Conservation (phyloP, 2,329 filamentous ascomycete species). For the Erysiphe neolycopersici region DNA sequence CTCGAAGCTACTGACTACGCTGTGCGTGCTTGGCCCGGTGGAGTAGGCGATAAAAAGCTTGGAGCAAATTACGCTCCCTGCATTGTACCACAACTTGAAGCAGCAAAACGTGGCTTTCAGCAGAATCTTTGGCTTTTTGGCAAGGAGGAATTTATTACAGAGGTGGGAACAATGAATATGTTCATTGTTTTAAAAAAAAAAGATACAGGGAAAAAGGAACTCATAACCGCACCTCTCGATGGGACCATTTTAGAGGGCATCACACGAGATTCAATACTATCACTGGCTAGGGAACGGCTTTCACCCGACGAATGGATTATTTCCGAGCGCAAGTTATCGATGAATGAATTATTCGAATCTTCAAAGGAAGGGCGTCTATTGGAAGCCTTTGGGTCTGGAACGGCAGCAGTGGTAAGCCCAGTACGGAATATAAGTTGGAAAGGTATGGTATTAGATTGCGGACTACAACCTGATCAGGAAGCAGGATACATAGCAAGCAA, state of each 20-base stretch:
- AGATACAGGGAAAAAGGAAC: constrained; percentile 69
- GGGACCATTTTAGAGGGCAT: constrained; percentile 93
- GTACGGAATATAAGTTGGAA: constrained; percentile 76
- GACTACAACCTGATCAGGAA: constrained; percentile 55
- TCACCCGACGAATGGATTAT: constrained; percentile 70
- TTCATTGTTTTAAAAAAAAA: constrained; percentile 69
- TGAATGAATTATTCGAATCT: constrained; percentile 62
- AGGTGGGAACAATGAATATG: constrained; percentile 98
- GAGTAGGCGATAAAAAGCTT: constrained; percentile 93
- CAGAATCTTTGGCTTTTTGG: constrained; percentile 98
- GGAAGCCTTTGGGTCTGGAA: constrained; percentile 84
- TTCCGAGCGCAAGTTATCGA: constrained; percentile 72
- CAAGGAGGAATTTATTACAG: constrained; percentile 82
- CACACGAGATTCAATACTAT: constrained; percentile 73
- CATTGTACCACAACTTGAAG: constrained; percentile 85
- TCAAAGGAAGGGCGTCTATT: constrained; percentile 61
- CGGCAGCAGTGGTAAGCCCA: constrained; percentile 79
- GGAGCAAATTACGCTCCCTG: constrained; percentile 98
- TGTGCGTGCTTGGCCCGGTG: constrained; percentile 89
- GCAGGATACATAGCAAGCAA: constrained; percentile 59
- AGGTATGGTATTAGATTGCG: constrained; percentile 57
- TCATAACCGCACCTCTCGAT: constrained; percentile 84
- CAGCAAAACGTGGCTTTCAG: constrained; percentile 75
- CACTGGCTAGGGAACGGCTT: constrained; percentile 60
- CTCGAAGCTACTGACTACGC: constrained; percentile 93